Conservation (phyloP, 2,329 filamentous ascomycete genomes). For the Kalmusia sp. region DNA sequence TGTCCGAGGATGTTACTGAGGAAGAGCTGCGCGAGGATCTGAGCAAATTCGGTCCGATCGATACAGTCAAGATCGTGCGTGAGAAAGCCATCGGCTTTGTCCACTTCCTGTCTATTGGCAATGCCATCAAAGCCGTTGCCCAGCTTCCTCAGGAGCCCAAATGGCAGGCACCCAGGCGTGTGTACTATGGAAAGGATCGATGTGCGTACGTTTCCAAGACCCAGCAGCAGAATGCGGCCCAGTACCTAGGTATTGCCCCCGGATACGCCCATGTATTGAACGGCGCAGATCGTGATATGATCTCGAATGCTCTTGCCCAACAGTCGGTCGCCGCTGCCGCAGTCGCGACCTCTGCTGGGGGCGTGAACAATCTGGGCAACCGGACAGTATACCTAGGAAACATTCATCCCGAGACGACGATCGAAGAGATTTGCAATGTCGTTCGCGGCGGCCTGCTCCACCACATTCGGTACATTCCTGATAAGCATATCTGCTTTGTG, state of each 20-base stretch:
- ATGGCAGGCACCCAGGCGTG: conserved; percentile 93
- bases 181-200: conserved; percentile 98
- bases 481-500: conserved; percentile 99
- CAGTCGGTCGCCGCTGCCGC: conserved; percentile 97
- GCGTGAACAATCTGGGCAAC: conserved; percentile 97
- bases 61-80: conserved; percentile 96
- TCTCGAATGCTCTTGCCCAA: conserved; percentile 94
- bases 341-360: conserved; percentile 93
- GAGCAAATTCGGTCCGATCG: conserved; percentile 94
- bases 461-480: conserved; percentile 98
- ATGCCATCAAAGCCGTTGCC: conserved; percentile 96
- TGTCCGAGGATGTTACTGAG: conserved; percentile 88
- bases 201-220: conserved; percentile 99
- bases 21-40: conserved; percentile 94
- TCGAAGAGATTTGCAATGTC: conserved; percentile 99
- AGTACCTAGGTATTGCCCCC: conserved; percentile 96
- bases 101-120: conserved; percentile 95
- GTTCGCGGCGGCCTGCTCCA: conserved; percentile 94
- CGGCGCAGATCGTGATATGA: conserved; percentile 92
- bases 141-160: conserved; percentile 95
- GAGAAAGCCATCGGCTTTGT: conserved; percentile 99
- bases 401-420: conserved; percentile 98
- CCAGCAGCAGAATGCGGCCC: conserved; percentile 97
- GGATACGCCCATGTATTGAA: conserved; percentile 97
- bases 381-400: conserved; percentile 97